Evolutionary conservation across 169 alveolate genomes (phyloP).

Genomic region (Theileria orientalis): DNA sequence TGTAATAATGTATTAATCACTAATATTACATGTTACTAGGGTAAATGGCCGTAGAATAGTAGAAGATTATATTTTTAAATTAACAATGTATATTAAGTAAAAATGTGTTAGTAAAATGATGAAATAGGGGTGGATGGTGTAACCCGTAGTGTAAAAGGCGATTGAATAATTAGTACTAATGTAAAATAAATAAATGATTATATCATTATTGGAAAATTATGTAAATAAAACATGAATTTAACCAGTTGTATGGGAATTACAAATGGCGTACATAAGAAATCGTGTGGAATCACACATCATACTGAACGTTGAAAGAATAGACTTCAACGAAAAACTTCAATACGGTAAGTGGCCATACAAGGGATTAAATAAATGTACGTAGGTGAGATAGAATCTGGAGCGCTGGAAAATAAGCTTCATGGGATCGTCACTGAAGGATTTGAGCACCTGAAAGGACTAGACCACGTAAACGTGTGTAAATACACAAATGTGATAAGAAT

Average conservation of each 20-base stretch:
- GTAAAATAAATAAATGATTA: neutral
- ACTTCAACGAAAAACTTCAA: conserved; percentile 2
- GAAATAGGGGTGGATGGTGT: neutral
- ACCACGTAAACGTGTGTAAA: conserved; percentile 52
- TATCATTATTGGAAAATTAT: neutral
- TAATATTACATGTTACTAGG: neutral
- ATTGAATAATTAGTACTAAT: neutral
- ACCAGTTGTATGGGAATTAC: neutral
- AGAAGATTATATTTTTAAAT: neutral
- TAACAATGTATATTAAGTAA: neutral
- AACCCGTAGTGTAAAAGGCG: neutral
- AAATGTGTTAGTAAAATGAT: neutral
- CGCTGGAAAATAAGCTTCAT: neutral
- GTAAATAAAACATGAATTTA: conserved; percentile 3
- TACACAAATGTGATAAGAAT: conserved; percentile 42
- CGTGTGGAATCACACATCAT: conserved; percentile 26
- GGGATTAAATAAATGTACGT: neutral
- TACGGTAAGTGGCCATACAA: neutral
- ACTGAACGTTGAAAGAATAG: conserved; percentile 30
- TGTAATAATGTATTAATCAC: neutral
- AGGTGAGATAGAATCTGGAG: neutral
- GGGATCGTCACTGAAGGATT: conserved; percentile 58
- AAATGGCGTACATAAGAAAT: neutral
- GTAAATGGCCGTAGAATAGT: neutral
- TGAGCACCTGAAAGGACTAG: conserved; percentile 39